Conservation (phyloP, 2,329 filamentous ascomycete species). For the Penicillium frequentans region DNA sequence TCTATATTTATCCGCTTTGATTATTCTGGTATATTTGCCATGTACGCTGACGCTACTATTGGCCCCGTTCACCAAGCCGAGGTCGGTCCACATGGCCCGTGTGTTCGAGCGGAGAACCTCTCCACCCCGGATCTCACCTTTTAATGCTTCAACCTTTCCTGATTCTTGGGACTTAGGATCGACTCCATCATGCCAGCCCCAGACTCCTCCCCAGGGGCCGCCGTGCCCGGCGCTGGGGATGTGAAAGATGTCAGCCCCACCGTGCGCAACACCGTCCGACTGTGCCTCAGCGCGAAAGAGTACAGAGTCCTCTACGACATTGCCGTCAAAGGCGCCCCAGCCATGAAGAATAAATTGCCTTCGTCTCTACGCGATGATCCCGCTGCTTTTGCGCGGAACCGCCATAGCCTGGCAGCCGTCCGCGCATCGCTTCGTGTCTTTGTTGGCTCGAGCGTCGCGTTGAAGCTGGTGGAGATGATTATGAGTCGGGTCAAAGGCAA, state of each 20-base stretch:
- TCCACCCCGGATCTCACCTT: background rate
- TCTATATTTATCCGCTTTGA: no score
- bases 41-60: background rate
- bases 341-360: slow-evolving; percentile 56
- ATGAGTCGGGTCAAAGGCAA: slow-evolving; percentile 26
- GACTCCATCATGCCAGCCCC: slow-evolving; percentile 25
- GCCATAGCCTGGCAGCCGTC: slow-evolving; percentile 69
- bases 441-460: slow-evolving; percentile 59
- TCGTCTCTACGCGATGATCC: slow-evolving; percentile 53
- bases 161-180: slow-evolving; percentile 4
- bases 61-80: background rate
- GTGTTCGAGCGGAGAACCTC: background rate
- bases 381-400: slow-evolving; percentile 55
- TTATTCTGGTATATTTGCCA: background rate
- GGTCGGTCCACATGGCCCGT: background rate
- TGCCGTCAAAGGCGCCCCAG: slow-evolving; percentile 69
- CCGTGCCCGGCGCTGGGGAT: slow-evolving; percentile 2
- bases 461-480: slow-evolving; percentile 63
- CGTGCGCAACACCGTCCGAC: slow-evolving; percentile 80
- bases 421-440: slow-evolving; percentile 72
- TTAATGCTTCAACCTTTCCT: background rate
- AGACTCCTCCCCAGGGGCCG: slow-evolving; percentile 13
- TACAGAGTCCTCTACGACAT: slow-evolving; percentile 84
- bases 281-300: slow-evolving; percentile 79
- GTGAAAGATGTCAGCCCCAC: slow-evolving; percentile 61